Conservation (phyloP, 169 alveolate genomes). For the Plasmodium sp. region DNA sequence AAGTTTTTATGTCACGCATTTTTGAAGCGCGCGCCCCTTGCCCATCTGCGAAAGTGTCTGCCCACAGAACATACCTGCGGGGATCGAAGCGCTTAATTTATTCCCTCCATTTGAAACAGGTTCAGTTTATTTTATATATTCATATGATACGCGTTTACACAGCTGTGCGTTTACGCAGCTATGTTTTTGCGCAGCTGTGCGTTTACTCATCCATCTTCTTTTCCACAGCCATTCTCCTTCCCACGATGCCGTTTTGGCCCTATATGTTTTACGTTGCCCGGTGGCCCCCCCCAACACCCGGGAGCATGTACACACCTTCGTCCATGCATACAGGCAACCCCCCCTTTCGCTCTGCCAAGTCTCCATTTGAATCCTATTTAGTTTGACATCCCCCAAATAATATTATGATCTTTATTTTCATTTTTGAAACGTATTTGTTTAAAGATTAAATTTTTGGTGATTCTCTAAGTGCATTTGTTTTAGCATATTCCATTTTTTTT, state of each 20-base stretch:
- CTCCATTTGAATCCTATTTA: neutral
- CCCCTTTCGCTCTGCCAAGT: neutral
- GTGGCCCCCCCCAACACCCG: neutral
- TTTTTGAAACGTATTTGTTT: constrained; percentile 13
- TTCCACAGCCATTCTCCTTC: neutral
- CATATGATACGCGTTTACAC: neutral
- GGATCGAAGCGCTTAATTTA: neutral
- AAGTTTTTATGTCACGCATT: neutral
- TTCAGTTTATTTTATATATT: neutral
- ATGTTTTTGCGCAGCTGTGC: neutral
- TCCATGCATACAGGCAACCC: neutral
- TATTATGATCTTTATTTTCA: neutral
- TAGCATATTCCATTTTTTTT: neutral
- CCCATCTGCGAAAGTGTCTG: neutral
- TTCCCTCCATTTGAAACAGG: neutral
- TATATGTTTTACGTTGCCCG: neutral
- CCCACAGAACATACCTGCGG: neutral
- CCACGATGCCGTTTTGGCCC: neutral
- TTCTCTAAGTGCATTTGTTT: constrained; percentile 24
- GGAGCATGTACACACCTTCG: neutral
- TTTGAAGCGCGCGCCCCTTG: neutral
- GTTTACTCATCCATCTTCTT: too few relatives aligned
- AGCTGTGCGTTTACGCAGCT: neutral
- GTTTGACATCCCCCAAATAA: constrained; percentile 4
- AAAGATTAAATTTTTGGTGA: constrained; percentile 27